Conservation (phyloP, 306 rosid genomes). For the Cucurbita maxima region DNA sequence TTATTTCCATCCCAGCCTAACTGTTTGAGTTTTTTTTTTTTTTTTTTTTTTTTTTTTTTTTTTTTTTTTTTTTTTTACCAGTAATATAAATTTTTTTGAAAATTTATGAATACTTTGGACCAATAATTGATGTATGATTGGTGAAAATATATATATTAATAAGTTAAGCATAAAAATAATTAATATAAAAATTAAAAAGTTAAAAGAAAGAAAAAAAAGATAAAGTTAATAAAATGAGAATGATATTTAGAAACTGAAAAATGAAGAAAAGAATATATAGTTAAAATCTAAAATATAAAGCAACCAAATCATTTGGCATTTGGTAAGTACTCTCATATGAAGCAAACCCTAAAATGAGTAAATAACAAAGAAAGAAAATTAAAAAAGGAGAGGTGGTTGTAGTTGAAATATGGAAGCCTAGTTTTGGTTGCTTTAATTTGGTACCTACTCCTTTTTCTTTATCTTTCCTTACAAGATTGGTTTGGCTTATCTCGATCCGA, state of each 20-base stretch:
- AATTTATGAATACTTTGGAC: too few relatives aligned
- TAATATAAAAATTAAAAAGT: neutral
- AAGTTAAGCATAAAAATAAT: too few relatives aligned
- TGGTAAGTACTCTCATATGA: neutral
- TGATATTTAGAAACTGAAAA: neutral
- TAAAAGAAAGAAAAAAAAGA: neutral
- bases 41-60: too few relatives aligned
- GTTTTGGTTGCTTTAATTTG: neutral
- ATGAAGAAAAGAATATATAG: neutral
- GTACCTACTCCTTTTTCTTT: neutral
- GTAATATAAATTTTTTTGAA: too few relatives aligned
- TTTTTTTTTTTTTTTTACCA: too few relatives aligned
- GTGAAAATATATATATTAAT: too few relatives aligned
- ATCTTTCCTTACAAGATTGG: neutral
- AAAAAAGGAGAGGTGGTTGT: neutral
- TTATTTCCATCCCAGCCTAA: too few relatives aligned
- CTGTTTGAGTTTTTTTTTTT: too few relatives aligned
- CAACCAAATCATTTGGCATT: conserved; percentile 1
- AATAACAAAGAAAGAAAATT: neutral
- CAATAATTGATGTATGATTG: too few relatives aligned
- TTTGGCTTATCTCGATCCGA: neutral
- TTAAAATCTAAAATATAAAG: neutral
- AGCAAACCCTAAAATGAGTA: neutral
- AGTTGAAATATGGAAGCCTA: neutral
- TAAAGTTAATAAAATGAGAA: neutral